These are phyloP conservation scores for Linnemannia hyalina DNA, from an alignment of 192 early-diverging fungal species.

Conservation along the genomic window DNA sequence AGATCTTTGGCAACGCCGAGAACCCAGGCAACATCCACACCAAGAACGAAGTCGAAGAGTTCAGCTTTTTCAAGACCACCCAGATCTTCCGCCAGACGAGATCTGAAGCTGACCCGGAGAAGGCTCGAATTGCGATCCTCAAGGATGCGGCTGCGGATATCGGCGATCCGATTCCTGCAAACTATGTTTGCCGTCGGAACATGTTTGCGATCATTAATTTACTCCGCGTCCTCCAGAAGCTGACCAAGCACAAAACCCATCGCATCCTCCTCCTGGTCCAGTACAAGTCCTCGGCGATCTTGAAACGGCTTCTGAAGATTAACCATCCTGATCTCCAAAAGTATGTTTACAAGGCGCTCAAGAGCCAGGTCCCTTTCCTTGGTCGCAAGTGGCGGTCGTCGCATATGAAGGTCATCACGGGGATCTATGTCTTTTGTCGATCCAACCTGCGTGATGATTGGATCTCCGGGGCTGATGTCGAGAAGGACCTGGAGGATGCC, in stretches of 20 bases:
- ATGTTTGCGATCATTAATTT: conserved; percentile 80
- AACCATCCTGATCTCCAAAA: conserved; percentile 73
- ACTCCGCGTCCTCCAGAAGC: conserved; percentile 81
- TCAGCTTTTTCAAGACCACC: conserved; percentile 60
- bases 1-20: conserved; percentile 84
- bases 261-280: conserved; percentile 83
- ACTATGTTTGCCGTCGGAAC: conserved; percentile 68
- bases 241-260: conserved; percentile 84
- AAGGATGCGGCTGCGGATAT: conserved; percentile 27
- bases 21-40: conserved; percentile 61
- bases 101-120: conserved; percentile 16
- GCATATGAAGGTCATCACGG: conserved; percentile 88
- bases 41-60: conserved; percentile 63
- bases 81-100: conserved; percentile 28
- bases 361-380: conserved; percentile 83
- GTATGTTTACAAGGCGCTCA: conserved; percentile 85
- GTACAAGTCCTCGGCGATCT: conserved; percentile 84
- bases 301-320: conserved; percentile 84
- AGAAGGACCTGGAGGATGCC: conserved; percentile 80
- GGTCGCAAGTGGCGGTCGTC: conserved; percentile 86
- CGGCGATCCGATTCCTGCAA: conserved; percentile 44
- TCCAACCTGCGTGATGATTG: conserved; percentile 79
- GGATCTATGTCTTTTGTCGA: conserved; percentile 75
- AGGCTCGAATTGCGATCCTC: conserved; percentile 23
- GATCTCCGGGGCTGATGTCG: conserved; percentile 73